Percentiles rank a stretch among this genome's conserved stretches.
These are phyloP conservation scores for Mortierella claussenii DNA, from an alignment of 192 early-diverging fungal species.

Conservation along the genomic window DNA sequence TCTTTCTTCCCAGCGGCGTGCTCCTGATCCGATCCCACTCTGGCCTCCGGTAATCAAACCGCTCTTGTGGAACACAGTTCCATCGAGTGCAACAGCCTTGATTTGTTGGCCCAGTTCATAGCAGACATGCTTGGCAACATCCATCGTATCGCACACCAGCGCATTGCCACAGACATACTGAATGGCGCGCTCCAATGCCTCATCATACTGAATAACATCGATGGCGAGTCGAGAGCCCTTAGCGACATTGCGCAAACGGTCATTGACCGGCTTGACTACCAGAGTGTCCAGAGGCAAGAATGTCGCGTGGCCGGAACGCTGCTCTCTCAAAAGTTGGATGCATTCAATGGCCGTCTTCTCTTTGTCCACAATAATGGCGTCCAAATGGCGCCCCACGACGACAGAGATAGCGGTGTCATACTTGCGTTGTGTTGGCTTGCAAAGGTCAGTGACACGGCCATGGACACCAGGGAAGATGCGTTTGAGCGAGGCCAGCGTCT, in stretches of 20 bases:
- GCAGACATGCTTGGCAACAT: conserved; percentile 85
- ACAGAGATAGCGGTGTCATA: conserved; percentile 89
- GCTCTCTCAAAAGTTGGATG: conserved; percentile 91
- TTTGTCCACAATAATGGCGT: conserved; percentile 94
- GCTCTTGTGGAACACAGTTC: conserved; percentile 94
- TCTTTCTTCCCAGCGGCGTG: conserved; percentile 87
- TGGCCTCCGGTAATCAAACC: conserved; percentile 94
- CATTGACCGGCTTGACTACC: conserved; percentile 76
- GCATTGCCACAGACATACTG: conserved; percentile 93
- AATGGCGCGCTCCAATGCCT: conserved; percentile 79
- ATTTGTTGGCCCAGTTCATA: conserved; percentile 87
- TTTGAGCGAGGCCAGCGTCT: conserved; percentile 83
- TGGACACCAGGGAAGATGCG: conserved; percentile 90
- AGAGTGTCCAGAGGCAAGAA: conserved; percentile 95
- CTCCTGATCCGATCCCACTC: conserved; percentile 55
- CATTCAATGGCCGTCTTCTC: conserved; percentile 96
- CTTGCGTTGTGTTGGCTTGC: conserved; percentile 92
- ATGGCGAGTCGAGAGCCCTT: conserved; percentile 92
- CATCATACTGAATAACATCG: conserved; percentile 91
- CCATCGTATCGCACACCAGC: conserved; percentile 90
- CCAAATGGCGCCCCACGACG: conserved; percentile 91
- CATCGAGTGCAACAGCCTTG: conserved; percentile 94
- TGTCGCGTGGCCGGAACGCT: conserved; percentile 89
- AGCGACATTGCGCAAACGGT: conserved; percentile 79
- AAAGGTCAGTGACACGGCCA: conserved; percentile 90